Percentiles rank a stretch among this genome's conserved stretches.
phyloP scores from a whole-genome alignment of 2,329 filamentous ascomycete species.

The Diaporthe citrichinensis region DNA sequence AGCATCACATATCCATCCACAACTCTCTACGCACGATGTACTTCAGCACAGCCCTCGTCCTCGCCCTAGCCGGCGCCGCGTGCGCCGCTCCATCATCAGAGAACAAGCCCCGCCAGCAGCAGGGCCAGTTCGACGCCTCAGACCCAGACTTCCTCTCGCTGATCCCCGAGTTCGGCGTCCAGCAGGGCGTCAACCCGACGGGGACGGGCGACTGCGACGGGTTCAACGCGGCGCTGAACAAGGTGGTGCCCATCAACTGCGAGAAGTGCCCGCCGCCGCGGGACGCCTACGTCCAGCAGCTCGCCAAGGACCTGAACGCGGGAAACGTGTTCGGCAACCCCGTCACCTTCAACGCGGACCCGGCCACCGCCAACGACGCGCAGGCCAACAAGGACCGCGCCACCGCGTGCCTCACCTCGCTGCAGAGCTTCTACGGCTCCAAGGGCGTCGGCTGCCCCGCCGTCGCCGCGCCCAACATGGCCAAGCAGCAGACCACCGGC shows the following conservation, averaged over 20 bases:
- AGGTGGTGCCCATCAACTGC: constrained; percentile 24
- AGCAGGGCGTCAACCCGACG: constrained; percentile 22
- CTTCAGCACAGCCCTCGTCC: constrained; percentile 11
- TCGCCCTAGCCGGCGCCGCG: constrained; percentile 16
- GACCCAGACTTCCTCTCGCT: constrained; percentile 21
- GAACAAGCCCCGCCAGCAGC: constrained; percentile 24
- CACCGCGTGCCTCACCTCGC: constrained; percentile 21
- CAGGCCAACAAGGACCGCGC: constrained; percentile 31
- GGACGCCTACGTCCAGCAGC: constrained; percentile 55
- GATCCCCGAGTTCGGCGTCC: constrained; percentile 26
- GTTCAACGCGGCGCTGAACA: constrained; percentile 24
- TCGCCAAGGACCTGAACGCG: constrained; percentile 55
- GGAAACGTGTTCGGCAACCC: constrained; percentile 49
- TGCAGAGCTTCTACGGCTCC: constrained; percentile 33
- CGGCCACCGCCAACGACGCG: constrained; percentile 10
- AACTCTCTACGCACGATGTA: neutral
- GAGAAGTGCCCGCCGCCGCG: constrained; percentile 51
- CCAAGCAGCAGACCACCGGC: constrained; percentile 16
- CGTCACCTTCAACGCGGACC: constrained; percentile 23
- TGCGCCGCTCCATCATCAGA: constrained; percentile 19
- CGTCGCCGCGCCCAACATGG: constrained; percentile 29
- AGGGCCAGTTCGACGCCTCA: constrained; percentile 21
- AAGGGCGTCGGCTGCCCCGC: constrained; percentile 29
- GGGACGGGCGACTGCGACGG: constrained; percentile 23
- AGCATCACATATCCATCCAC: neutral